Evolutionary conservation across 1,139 yeast species (phyloP).

Genomic region (Kurtzmaniella quercitrusa): DNA sequence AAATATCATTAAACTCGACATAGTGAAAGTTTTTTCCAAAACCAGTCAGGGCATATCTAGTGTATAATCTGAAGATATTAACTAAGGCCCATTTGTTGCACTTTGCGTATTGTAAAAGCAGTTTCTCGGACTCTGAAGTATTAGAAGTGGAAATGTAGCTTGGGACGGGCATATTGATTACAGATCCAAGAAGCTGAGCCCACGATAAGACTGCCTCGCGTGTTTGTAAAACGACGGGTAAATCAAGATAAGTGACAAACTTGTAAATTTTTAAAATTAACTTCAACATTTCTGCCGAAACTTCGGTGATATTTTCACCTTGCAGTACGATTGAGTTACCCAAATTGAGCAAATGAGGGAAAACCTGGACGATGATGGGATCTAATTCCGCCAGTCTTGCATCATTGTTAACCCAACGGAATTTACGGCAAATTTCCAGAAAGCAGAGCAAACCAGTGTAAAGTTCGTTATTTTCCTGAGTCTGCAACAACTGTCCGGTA

Average conservation of each 20-base stretch:
- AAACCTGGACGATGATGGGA: conserved; percentile 56
- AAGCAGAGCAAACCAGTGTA: conserved; percentile 77
- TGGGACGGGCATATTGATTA: conserved; percentile 63
- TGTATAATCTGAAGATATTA: conserved; percentile 70
- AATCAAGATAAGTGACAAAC: conserved; percentile 73
- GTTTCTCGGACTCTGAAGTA: conserved; percentile 31
- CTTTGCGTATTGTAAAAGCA: conserved; percentile 46
- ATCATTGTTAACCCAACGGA: conserved; percentile 70
- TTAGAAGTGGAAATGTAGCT: conserved; percentile 28
- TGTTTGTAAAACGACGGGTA: conserved; percentile 67
- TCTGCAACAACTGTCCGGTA: conserved; percentile 52
- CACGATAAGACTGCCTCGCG: conserved; percentile 59
- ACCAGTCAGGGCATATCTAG: conserved; percentile 59
- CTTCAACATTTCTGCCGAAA: conserved; percentile 71
- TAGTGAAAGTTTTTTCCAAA: conserved; percentile 51
- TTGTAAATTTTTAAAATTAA: conserved; percentile 76
- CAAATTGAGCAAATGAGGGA: conserved; percentile 64
- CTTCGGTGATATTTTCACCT: conserved; percentile 30
- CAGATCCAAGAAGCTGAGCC: conserved; percentile 73
- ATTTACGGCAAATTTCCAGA: conserved; percentile 69
- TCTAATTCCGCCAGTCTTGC: conserved; percentile 54
- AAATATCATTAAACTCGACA: conserved; percentile 45
- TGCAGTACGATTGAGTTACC: conserved; percentile 57
- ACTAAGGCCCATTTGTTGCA: conserved; percentile 91
- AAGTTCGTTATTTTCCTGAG: conserved; percentile 47